These are phyloP conservation scores for Brassica hybrid DNA, from an alignment of 441 rosid species.

Conservation along the genomic window DNA sequence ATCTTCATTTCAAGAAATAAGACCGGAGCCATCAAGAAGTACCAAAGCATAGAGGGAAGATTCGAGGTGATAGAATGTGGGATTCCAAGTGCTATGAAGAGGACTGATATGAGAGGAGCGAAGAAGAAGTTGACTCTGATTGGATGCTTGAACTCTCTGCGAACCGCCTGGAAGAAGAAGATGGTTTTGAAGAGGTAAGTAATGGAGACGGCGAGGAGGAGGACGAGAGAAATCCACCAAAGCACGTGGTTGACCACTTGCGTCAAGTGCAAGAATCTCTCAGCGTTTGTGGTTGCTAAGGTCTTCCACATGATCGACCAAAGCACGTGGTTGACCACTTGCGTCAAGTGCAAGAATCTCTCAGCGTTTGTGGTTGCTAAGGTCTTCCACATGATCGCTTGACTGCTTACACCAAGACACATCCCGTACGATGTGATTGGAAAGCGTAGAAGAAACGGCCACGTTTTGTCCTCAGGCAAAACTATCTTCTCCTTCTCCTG, in stretches of 20 bases:
- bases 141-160: slow-evolving; percentile 82
- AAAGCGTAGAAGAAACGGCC: slow-evolving; percentile 89
- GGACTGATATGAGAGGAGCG: too few species aligned
- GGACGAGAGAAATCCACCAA: slow-evolving; percentile 71
- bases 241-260: slow-evolving; percentile 54
- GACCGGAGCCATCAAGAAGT: slow-evolving; percentile 81
- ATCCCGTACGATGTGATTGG: slow-evolving; percentile 83
- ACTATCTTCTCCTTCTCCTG: slow-evolving; percentile 78
- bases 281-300: slow-evolving; percentile 61
- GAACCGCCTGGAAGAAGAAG: slow-evolving; percentile 83
- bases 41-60: slow-evolving; percentile 67
- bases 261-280: slow-evolving; percentile 68
- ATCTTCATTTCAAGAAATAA: slow-evolving; percentile 79
- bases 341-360: slow-evolving; percentile 66
- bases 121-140: slow-evolving; percentile 70
- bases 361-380: slow-evolving; percentile 63
- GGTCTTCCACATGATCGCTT: too few species aligned
- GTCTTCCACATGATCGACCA: slow-evolving; percentile 93
- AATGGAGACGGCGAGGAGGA: slow-evolving; percentile 49
- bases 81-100: slow-evolving; percentile 75
- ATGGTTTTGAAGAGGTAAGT: slow-evolving; percentile 64
- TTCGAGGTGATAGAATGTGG: slow-evolving; percentile 56
- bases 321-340: slow-evolving; percentile 52
- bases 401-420: slow-evolving; percentile 83
- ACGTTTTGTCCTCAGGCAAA: slow-evolving; percentile 71